Base-by-base conservation (phyloP, 805 yeast species). In the Saccharomyces mikatae region DNA sequence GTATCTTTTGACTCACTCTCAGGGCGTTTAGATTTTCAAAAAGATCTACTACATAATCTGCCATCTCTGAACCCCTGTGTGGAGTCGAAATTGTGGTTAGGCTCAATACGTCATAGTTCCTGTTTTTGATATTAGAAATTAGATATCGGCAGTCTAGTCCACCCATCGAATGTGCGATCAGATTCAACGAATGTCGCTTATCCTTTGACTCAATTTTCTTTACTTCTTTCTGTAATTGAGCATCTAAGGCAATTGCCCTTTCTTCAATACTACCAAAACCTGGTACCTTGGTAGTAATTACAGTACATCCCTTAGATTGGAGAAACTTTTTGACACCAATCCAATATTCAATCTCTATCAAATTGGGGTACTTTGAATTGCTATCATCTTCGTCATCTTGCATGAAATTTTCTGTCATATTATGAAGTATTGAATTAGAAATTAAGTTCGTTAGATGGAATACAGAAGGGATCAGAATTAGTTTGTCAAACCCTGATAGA, bases 111-210 rank as follows among this genome's bases (percentile, higher is more conserved):
- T 81, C 72, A 60, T 81, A 84, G 47, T 76, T 70, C 36, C 72
- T 65, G 27, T 76, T 60, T 49, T 74, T 69, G 3, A 86, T 65
- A 50, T 78, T 73, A 0, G 87, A 77, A 1, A 89, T 86, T 59
- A 91, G 69, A 65, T 83, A 88, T 51, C 97, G 72, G 32, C 90
- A 81, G 64, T 91, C 97, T 30, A 90, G 71, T 0, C 97, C 97
- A 4, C 97, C 97, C 97, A 90, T 89, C 0, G 96, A 89, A 66
- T 90, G 97, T 5, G 94, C 94, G 27, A 90, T 76, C 47, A 90
- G 67, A 63, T 91, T 91, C 14, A 90, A 76, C 56, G 81, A 82
- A 22, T 82, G 59, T 11, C 71, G 73, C 27, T 69, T 62, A 30
- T 67, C 56, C 22, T 69, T 62, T 13, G 54, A 55, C 46, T 62